Base-by-base conservation (phyloP, 2,329 filamentous ascomycete genomes). In the Phaeoacremonium minimum region DNA sequence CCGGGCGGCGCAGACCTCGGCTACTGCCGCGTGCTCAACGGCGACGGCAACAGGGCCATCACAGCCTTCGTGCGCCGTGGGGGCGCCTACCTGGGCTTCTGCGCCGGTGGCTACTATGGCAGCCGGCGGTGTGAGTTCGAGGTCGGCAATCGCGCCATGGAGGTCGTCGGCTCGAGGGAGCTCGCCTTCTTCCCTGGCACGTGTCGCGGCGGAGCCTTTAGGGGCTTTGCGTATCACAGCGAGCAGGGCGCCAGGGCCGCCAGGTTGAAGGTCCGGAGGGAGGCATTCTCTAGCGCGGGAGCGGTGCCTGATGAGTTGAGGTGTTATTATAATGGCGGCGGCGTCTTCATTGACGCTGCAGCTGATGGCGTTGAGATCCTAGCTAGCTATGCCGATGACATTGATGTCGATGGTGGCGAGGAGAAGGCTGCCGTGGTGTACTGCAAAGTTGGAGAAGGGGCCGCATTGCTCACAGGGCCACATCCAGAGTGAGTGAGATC, bases 401-500 rank as follows among this genome's bases (percentile, higher is more conserved):
- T 95, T 11, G 78, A 84, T 47, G 85, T 96, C 4, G 83, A 94
- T 36, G 73, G 83, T 0, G 88, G 87, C 1, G 68, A 77, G 29
- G 79, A 78, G 2, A 75, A 79, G 19, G 89, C 90, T 2, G 91
- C 93, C 0, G 72, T 94, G 4, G 78, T 98, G 1, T 87, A 88
- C 52, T 86, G 89, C 52, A 85, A 82, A 44, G 74, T 95, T 30
- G 90, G 89, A 1, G 77, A 88, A 30, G 93, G 93, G 2, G 77
- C 77, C 28, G 87, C 79, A 2, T 63, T 97, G 6, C 62, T 98
- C 14, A 94, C 86, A 1, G 89, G 90, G 0, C 87, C 89, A 28
- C 93, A 98, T 69, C 91, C 91, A 35, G 93, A 98, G 87, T 94
- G 61, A n/a, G n/a, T n/a, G n/a, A n/a, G n/a, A n/a, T n/a, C n/a